Evolutionary conservation across 225 moss, liverwort and hornwort genomes (phyloP).

Genomic region (Polytrichum formosum): DNA sequence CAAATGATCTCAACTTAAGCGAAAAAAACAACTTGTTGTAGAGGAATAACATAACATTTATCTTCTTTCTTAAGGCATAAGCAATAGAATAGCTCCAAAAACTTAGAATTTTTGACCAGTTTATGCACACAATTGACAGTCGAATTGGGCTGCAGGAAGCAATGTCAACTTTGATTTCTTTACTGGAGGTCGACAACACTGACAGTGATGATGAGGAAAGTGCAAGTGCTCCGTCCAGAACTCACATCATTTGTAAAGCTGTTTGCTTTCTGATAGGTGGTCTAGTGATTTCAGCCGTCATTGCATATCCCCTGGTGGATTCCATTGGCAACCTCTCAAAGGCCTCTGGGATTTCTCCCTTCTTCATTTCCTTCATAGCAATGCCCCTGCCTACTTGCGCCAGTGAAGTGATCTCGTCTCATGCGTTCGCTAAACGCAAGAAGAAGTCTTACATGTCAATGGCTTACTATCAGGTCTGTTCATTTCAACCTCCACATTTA

Average conservation of each 20-base stretch:
- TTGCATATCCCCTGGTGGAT: constrained; percentile 83
- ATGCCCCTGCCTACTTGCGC: constrained; percentile 93
- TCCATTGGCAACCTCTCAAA: constrained; percentile 77
- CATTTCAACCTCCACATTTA: too few species aligned
- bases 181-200: constrained; percentile 50
- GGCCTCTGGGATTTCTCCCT: constrained; percentile 84
- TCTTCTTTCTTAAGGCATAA: too few species aligned
- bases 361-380: constrained; percentile 96
- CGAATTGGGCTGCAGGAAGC: constrained; percentile 31
- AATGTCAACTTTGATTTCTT: constrained; percentile 19
- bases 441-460: constrained; percentile 88
- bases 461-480: constrained; percentile 82
- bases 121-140: background rate
- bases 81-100: too few species aligned
- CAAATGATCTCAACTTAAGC: too few species aligned
- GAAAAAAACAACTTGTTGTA: too few species aligned
- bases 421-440: constrained; percentile 75
- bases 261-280: constrained; percentile 54
- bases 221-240: constrained; percentile 28
- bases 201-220: constrained; percentile 35
- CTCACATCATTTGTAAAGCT: constrained; percentile 47
- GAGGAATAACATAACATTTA: too few species aligned
- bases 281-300: constrained; percentile 63
- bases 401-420: constrained; percentile 83
- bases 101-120: background rate